phyloP scores from a whole-genome alignment of 176 grass and related monocot species.

The Bromus sterilis region DNA sequence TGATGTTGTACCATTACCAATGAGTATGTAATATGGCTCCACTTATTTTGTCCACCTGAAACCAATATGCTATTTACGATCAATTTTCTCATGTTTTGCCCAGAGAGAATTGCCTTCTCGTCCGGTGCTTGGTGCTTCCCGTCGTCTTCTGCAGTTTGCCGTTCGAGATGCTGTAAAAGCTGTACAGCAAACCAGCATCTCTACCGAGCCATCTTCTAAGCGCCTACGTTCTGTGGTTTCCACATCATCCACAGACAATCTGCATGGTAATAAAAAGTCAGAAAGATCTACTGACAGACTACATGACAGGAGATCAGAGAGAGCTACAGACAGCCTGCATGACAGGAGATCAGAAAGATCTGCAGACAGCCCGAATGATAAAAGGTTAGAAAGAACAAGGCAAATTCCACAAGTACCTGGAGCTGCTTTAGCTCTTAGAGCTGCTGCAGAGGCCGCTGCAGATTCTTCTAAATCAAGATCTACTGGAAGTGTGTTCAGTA shows the following conservation, averaged over 20 bases:
- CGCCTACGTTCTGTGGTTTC: slow-evolving; percentile 69
- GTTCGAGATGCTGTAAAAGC: slow-evolving; percentile 93
- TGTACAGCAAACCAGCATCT: slow-evolving; percentile 47
- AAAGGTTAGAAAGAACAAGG: slow-evolving; percentile 50
- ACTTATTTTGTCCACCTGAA: slow-evolving; percentile 3
- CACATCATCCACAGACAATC: slow-evolving; percentile 42
- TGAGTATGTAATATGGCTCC: not conserved
- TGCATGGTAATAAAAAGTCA: slow-evolving; percentile 12
- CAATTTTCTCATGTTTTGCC: slow-evolving; percentile 17
- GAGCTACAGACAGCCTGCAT: not conserved
- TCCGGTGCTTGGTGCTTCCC: slow-evolving; percentile 52
- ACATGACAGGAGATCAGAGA: slow-evolving; percentile 5
- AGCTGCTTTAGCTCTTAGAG: slow-evolving; percentile 70
- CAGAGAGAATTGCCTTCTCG: slow-evolving; percentile 51
- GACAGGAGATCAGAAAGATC: slow-evolving; percentile 39
- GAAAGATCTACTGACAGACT: slow-evolving; percentile 19
- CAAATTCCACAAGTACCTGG: slow-evolving; percentile 44
- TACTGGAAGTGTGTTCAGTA: slow-evolving; percentile 75
- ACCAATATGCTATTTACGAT: slow-evolving; percentile 2
- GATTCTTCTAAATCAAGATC: slow-evolving; percentile 60
- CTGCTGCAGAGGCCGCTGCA: slow-evolving; percentile 70
- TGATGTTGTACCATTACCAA: not conserved
- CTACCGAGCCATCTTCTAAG: slow-evolving; percentile 59
- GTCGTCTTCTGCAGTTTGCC: slow-evolving; percentile 81
- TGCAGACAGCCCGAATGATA: slow-evolving; percentile 23